phyloP scores from a whole-genome alignment of 345 rosid genomes.

The Gossypium bickii region DNA sequence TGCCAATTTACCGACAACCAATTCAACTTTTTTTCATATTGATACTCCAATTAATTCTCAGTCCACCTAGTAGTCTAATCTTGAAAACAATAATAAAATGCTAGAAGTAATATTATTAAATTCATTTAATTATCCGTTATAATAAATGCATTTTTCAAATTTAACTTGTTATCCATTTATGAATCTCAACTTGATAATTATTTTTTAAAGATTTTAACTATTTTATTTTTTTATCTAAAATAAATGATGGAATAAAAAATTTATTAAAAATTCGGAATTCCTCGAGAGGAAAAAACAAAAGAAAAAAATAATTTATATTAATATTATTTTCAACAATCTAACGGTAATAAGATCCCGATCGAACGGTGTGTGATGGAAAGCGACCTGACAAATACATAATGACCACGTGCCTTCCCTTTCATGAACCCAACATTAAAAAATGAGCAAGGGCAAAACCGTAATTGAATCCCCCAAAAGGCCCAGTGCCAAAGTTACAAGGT shows the following conservation, averaged over 20 bases:
- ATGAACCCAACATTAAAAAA: slow-evolving; percentile 16
- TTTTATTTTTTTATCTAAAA: too few species aligned
- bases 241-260: not conserved
- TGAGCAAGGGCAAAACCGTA: slow-evolving; percentile 26
- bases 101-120: too few species aligned
- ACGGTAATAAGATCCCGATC: slow-evolving; percentile 15
- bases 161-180: too few species aligned
- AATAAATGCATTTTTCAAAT: too few species aligned
- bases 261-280: not conserved
- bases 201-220: too few species aligned
- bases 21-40: too few species aligned
- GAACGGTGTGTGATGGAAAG: slow-evolving; percentile 4
- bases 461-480: not conserved
- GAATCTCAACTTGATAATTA: too few species aligned
- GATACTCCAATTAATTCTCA: rapidly evolving
- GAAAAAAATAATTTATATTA: not conserved
- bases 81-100: too few species aligned
- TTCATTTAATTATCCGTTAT: too few species aligned
- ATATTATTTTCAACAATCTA: not conserved
- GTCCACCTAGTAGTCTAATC: too few species aligned
- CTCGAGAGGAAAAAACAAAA: not conserved
- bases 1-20: too few species aligned
- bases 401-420: slow-evolving; percentile 16
- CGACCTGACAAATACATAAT: slow-evolving; percentile 6
- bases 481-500: not conserved